Base-by-base conservation (phyloP, 129 eudicot genomes). In the Smallanthus sonchifolius region DNA sequence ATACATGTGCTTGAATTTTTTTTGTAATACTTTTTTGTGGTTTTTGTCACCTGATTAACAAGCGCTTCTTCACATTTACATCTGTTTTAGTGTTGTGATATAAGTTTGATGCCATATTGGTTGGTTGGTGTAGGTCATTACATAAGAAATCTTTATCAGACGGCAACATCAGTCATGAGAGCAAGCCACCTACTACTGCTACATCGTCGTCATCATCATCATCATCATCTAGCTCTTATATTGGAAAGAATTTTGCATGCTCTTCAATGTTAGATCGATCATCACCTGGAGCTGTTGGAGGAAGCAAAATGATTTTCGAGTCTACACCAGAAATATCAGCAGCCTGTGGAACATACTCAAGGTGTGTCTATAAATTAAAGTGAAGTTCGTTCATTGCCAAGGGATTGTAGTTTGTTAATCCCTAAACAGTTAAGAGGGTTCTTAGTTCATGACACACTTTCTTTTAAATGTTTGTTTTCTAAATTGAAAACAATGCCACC, bases 121-220 rank as follows among this genome's bases (percentile, higher is more conserved):
- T 24, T 60, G 17, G 7, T 19, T 42, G 56, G n/a, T 55, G 20
- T 64, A 91, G 97, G 88, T 84, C 90, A 70, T 61, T 74, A 37
- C 79, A 76, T 80, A 81, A 83, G 75, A 86, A 91, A 82, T 92
- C 93, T 69, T 79, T 80, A 52, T 92, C 97, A 13, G 97, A 92
- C 72, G 92, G 92, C 60, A 83, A 84, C 75, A 87, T 92, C 70
- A 85, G 89, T 49, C 91, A 65, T 48, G 67, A 80, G 63, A 81
- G 82, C 37, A 75, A 52, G 72, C 78, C 82, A 5, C 82, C 89
- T 17, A 51, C 60, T 20, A 30, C 17, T 24, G 30, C 30, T 7
- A 52, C 60, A 7, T 16, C 60, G 3, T 14, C 20, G 5, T 49
- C 56, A 24, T 24, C 63, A 59, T 64, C 83, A 28, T 28, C 65